These are phyloP conservation scores for Physcomitrellopsis africana DNA, from an alignment of 225 moss, liverwort and hornwort genomes.

Conservation along the genomic window DNA sequence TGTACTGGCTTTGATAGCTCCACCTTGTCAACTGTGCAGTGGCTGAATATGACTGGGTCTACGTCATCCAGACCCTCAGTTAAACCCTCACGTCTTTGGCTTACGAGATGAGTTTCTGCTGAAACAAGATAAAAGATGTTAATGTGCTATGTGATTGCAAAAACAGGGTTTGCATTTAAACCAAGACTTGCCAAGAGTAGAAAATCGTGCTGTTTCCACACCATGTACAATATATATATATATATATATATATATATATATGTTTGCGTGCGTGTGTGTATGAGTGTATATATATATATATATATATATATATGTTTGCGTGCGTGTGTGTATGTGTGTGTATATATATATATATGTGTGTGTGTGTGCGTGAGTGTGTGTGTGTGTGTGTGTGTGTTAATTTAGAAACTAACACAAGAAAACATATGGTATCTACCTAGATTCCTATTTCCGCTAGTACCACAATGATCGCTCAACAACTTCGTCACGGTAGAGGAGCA, in stretches of 20 bases:
- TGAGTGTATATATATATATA: too few relatives aligned
- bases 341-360: not conserved
- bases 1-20: conserved; percentile 28
- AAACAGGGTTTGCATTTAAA: conserved; percentile 5
- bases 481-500: conserved; percentile 24
- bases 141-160: not conserved
- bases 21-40: conserved; percentile 19
- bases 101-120: conserved; percentile 24
- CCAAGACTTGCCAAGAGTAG: too few relatives aligned
- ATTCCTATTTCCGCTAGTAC: too few relatives aligned
- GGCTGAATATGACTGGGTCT: conserved; percentile 22
- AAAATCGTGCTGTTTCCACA: too few relatives aligned
- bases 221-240: too few relatives aligned
- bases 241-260: not conserved
- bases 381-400: too few relatives aligned
- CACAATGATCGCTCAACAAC: conserved; percentile 3
- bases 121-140: conserved; percentile 18
- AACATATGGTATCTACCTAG: too few relatives aligned
- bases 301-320: too few relatives aligned
- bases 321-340: too few relatives aligned
- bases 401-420: too few relatives aligned
- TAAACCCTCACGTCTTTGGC: conserved; percentile 23
- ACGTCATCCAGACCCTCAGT: conserved; percentile 25
- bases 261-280: too few relatives aligned
- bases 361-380: too few relatives aligned